Percentiles rank a stretch among this genome's conserved stretches.
Conservation (phyloP, 2,329 filamentous ascomycete genomes). For the Apiospora aurea region DNA sequence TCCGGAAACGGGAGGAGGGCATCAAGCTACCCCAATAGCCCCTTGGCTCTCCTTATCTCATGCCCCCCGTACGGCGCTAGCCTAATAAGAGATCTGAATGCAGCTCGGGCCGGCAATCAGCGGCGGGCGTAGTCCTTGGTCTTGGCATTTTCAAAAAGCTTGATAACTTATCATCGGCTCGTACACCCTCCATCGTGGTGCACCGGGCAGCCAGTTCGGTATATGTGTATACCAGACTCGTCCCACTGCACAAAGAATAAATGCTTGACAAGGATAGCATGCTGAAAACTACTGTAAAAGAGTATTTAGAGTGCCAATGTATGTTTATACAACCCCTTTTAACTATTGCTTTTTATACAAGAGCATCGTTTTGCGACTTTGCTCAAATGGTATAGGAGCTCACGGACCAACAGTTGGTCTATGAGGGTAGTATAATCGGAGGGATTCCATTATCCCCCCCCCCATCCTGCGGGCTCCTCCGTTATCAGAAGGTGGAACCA, state of each 20-base stretch:
- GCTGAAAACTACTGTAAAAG: no score
- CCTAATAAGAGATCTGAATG: neutral
- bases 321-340: no score
- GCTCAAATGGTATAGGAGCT: neutral
- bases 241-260: neutral
- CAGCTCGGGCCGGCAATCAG: neutral
- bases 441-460: neutral
- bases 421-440: neutral
- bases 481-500: neutral
- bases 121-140: neutral
- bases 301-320: no score
- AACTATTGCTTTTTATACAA: no score
- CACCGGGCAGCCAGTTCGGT: neutral
- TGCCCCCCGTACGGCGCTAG: neutral
- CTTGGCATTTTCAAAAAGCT: neutral
- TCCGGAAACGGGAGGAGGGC: neutral
- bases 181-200: neutral
- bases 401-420: neutral
- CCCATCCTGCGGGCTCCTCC: conserved; percentile 11
- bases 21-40: neutral
- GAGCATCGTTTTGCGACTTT: neutral
- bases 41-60: conserved; percentile 5
- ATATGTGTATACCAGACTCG: neutral
- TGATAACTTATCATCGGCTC: conserved; percentile 2
- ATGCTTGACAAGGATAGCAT: no score